Conservation (phyloP, 2,329 filamentous ascomycete species). For the Aspergillus eucalypticola region DNA sequence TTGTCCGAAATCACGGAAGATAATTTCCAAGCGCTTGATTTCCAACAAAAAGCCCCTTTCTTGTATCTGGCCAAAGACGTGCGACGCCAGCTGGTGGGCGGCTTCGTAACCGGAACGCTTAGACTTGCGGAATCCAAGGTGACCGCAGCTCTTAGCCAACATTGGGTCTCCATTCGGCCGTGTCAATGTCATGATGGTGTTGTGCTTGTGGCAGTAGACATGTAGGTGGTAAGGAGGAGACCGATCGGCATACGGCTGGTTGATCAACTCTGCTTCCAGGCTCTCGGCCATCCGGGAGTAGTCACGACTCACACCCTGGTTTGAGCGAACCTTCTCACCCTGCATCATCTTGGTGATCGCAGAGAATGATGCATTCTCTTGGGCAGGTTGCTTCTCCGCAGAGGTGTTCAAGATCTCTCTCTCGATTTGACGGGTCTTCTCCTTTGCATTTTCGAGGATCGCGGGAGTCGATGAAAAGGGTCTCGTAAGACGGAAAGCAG, state of each 20-base stretch:
- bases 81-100: slow-evolving; percentile 83
- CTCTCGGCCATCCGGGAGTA: slow-evolving; percentile 36
- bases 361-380: slow-evolving; percentile 28
- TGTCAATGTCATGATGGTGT: slow-evolving; percentile 89
- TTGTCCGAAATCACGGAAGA: slow-evolving; percentile 79
- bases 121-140: slow-evolving; percentile 87
- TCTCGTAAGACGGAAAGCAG: slow-evolving; percentile 27
- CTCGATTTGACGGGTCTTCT: slow-evolving; percentile 28
- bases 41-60: slow-evolving; percentile 75
- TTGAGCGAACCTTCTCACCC: slow-evolving; percentile 20
- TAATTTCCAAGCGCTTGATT: slow-evolving; percentile 75
- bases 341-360: slow-evolving; percentile 36
- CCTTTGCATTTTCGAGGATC: slow-evolving; percentile 20
- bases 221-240: slow-evolving; percentile 75
- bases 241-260: slow-evolving; percentile 38
- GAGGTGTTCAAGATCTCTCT: slow-evolving; percentile 30
- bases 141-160: slow-evolving; percentile 77
- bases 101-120: slow-evolving; percentile 83
- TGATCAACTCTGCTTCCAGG: slow-evolving; percentile 38
- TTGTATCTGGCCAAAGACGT: slow-evolving; percentile 79
- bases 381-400: slow-evolving; percentile 15
- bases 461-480: slow-evolving; percentile 37
- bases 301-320: slow-evolving; percentile 26
- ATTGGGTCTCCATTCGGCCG: slow-evolving; percentile 77
- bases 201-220: slow-evolving; percentile 86